These are phyloP conservation scores for Hygrophoropsis aurantiaca DNA, from an alignment of 768 basidiomycete genomes.

Conservation along the genomic window DNA sequence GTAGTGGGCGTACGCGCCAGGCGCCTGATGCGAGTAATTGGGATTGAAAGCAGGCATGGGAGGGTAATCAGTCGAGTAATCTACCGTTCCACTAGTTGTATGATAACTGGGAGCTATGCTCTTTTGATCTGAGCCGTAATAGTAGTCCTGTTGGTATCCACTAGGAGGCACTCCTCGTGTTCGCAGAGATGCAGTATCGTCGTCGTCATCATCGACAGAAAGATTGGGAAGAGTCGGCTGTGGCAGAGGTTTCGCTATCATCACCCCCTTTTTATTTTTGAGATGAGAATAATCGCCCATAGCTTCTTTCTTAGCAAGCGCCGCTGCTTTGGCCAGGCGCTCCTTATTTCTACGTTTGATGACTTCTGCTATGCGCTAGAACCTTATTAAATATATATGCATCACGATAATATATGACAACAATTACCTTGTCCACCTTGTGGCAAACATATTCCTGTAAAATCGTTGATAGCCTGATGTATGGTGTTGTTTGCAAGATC, in stretches of 20 bases:
- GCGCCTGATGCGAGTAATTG: conserved; percentile 59
- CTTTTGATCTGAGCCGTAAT: conserved; percentile 51
- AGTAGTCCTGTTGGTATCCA: conserved; percentile 55
- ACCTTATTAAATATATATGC: conserved; percentile 11
- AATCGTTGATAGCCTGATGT: too few species aligned
- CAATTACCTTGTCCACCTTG: conserved; percentile 90
- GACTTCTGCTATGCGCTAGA: conserved; percentile 85
- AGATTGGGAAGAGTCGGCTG: conserved; percentile 95
- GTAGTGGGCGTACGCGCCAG: conserved; percentile 53
- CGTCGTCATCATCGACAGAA: conserved; percentile 74
- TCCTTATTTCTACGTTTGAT: conserved; percentile 91
- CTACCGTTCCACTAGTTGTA: conserved; percentile 40
- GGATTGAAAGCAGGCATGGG: conserved; percentile 76
- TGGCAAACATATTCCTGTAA: conserved; percentile 93
- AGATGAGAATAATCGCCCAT: conserved; percentile 88
- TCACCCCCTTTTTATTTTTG: conserved; percentile 89
- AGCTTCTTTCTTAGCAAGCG: conserved; percentile 87
- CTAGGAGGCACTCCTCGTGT: conserved; percentile 57
- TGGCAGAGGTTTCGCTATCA: conserved; percentile 76
- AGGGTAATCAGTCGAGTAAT: conserved; percentile 47
- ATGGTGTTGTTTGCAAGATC: too few species aligned
- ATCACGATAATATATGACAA: conserved; percentile 2
- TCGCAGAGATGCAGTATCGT: conserved; percentile 54
- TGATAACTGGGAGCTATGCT: conserved; percentile 36
- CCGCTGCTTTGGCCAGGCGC: conserved; percentile 76